Evolutionary conservation across 352 stramenopile genomes (phyloP).

Genomic region (Phytophthora ramorum): DNA sequence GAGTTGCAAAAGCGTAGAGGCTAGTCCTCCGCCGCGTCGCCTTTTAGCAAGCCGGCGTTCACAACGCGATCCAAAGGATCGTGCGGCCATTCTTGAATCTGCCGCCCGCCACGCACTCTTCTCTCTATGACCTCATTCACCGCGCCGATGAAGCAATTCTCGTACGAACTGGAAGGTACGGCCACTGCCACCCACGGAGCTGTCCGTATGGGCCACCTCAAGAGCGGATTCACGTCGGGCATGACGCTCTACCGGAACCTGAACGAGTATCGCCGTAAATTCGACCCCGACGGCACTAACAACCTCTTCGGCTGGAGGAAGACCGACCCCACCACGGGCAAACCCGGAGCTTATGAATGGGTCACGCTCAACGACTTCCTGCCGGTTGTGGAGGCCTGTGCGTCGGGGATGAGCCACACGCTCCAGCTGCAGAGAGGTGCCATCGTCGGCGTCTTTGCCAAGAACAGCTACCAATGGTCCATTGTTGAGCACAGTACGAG

Average conservation of each 20-base stretch:
- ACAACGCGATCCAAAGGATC: conserved; percentile 7
- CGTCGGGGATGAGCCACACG: conserved; percentile 45
- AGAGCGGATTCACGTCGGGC: conserved; percentile 36
- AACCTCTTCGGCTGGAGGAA: conserved; percentile 65
- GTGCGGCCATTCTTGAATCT: conserved; percentile 7
- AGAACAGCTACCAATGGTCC: conserved; percentile 78
- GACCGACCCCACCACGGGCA: conserved; percentile 41
- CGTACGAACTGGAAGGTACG: conserved; percentile 29
- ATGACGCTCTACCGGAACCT: conserved; percentile 68
- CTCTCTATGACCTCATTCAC: too few species aligned
- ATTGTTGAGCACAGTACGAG: conserved; percentile 68
- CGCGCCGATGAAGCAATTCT: conserved; percentile 33
- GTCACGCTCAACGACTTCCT: conserved; percentile 69
- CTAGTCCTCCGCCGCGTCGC: background rate
- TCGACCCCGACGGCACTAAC: conserved; percentile 57
- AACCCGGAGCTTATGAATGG: conserved; percentile 59
- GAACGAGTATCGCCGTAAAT: conserved; percentile 37
- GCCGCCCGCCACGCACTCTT: background rate
- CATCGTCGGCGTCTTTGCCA: conserved; percentile 73
- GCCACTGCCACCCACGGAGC: conserved; percentile 38
- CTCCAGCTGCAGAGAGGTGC: conserved; percentile 49
- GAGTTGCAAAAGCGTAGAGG: too few species aligned
- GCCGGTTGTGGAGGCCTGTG: conserved; percentile 48
- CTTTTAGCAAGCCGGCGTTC: background rate
- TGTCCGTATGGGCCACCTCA: conserved; percentile 29